Evolutionary conservation across 768 basidiomycete species (phyloP).

Genomic region (Kwoniella newhampshirensis): DNA sequence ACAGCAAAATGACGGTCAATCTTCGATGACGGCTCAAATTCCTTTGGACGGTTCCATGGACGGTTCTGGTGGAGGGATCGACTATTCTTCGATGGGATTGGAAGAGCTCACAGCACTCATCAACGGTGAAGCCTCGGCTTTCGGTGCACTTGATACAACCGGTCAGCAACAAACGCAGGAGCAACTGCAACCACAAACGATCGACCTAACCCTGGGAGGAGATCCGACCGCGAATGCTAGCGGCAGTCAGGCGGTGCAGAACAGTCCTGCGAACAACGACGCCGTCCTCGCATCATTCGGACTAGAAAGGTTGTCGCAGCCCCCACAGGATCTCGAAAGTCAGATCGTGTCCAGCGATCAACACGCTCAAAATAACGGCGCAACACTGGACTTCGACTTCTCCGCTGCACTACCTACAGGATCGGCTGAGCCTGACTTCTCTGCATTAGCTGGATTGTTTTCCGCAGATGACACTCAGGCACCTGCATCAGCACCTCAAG

Average conservation of each 20-base stretch:
- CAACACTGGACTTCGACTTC: slow-evolving; percentile 14
- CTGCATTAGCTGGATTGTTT: slow-evolving; percentile 23
- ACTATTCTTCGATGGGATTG: slow-evolving; percentile 15
- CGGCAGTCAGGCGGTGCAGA: no score
- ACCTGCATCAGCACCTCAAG: not conserved
- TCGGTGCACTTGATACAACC: not conserved
- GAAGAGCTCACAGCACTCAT: slow-evolving; percentile 14
- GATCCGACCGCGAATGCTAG: no score
- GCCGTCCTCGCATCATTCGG: no score
- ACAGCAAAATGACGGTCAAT: not conserved
- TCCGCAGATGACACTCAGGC: not conserved
- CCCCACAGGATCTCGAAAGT: no score
- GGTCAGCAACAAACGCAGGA: not conserved
- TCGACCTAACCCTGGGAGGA: not conserved
- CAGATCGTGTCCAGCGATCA: no score
- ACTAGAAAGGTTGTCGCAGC: no score
- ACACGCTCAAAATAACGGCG: no score
- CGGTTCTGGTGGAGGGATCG: no score
- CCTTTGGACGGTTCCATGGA: no score
- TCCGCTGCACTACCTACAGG: slow-evolving; percentile 1
- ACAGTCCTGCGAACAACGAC: no score
- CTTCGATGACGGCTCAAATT: no score
- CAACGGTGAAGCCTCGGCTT: slow-evolving; percentile 11
- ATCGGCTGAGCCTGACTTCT: slow-evolving; percentile 11
- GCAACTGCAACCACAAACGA: slow-evolving; percentile 1